Evolutionary conservation across 257 asterid genomes (phyloP).

Genomic region (Nicotiana paniculata): DNA sequence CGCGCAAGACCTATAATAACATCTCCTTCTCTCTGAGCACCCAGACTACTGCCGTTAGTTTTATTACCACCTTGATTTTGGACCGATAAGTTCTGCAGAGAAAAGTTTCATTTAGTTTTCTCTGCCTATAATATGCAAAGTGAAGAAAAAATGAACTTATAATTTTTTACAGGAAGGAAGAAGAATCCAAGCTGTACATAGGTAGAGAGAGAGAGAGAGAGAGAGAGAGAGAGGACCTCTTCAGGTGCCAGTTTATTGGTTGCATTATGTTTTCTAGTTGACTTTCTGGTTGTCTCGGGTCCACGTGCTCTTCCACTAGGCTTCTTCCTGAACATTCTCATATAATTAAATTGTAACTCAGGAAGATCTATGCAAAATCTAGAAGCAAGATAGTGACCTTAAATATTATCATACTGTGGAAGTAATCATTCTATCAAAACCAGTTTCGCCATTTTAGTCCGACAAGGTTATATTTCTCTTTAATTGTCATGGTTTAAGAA

Average conservation of each 20-base stretch:
- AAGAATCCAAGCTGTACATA: not conserved
- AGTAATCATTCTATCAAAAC: not conserved
- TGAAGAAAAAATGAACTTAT: not conserved
- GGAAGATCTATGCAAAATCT: not conserved
- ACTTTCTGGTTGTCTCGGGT: conserved; percentile 63
- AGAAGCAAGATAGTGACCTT: not conserved
- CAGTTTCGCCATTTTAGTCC: not conserved
- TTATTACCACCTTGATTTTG: conserved; percentile 41
- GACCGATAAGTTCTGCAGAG: conserved; percentile 50
- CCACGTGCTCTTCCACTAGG: conserved; percentile 66
- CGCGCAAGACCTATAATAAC: conserved; percentile 28
- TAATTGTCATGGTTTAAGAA: not conserved
- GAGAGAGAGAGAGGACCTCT: conserved; percentile 39
- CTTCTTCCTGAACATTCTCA: conserved; percentile 39
- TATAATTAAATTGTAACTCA: not conserved
- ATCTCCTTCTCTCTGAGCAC: conserved; percentile 36
- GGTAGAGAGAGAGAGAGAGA: not conserved
- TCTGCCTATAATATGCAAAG: not conserved
- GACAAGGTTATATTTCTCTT: not conserved
- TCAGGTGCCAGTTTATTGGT: conserved; percentile 61
- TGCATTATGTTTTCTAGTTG: conserved; percentile 59
- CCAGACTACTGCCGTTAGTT: conserved; percentile 23
- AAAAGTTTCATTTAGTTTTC: not conserved
- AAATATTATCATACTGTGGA: not conserved
- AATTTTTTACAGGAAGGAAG: not conserved